Evolutionary conservation across 2,329 filamentous ascomycete species (phyloP).

Genomic region (Plectosphaerella cucumerina): DNA sequence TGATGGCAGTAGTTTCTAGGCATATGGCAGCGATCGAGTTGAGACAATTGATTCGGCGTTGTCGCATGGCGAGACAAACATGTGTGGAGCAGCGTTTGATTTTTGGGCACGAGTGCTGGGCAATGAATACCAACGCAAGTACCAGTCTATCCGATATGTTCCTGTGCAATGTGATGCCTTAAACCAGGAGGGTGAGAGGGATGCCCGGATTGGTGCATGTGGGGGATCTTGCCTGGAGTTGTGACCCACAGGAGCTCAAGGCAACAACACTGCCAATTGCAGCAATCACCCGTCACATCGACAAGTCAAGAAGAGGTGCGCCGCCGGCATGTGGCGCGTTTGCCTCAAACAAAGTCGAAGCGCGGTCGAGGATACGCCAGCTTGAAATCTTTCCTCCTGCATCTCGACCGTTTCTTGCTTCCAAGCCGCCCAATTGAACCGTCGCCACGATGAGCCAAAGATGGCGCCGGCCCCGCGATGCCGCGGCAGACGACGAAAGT

Average conservation of each 20-base stretch:
- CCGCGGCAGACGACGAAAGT: constrained; percentile 44
- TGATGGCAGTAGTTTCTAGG: neutral
- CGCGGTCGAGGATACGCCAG: neutral
- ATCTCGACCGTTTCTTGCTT: neutral
- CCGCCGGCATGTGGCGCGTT: too few relatives aligned
- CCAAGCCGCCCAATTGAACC: neutral
- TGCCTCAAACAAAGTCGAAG: too few relatives aligned
- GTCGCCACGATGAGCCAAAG: constrained; percentile 27
- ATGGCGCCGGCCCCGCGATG: constrained; percentile 31
- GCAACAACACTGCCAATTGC: neutral
- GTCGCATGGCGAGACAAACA: neutral
- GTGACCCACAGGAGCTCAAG: neutral
- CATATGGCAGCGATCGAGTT: neutral
- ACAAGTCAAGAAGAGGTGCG: too few relatives aligned
- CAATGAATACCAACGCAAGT: neutral
- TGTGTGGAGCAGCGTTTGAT: too few relatives aligned
- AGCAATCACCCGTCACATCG: neutral
- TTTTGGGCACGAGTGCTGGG: neutral
- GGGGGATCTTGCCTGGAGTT: neutral
- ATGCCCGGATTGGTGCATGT: neutral
- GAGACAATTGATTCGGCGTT: neutral
- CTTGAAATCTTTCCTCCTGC: neutral
- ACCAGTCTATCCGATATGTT: neutral
- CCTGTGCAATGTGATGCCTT: neutral
- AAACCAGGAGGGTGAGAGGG: neutral